Percentiles rank a stretch among this genome's conserved stretches.
phyloP scores from a whole-genome alignment of 2,329 filamentous ascomycete species.

The Ustulina deusta region DNA sequence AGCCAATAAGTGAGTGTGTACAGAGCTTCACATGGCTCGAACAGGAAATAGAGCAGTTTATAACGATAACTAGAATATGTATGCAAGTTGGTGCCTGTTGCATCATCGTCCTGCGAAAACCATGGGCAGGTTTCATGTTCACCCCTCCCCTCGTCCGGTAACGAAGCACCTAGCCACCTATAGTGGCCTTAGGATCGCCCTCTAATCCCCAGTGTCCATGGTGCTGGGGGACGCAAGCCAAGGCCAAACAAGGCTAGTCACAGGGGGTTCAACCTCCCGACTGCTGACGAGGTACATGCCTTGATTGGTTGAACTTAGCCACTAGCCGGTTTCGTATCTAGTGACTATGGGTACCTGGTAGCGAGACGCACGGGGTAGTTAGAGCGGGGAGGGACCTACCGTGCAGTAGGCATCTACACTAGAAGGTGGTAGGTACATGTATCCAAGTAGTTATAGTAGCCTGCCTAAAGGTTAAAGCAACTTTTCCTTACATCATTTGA shows the following conservation, averaged over 20 bases:
- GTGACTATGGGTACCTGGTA: constrained; percentile 15
- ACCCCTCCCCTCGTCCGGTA: constrained; percentile 18
- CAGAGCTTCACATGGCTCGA: constrained; percentile 23
- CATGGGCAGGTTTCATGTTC: constrained; percentile 1
- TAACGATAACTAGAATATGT: constrained; percentile 1
- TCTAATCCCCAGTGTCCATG: constrained; percentile 8
- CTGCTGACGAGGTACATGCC: neutral
- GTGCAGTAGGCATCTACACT: neutral
- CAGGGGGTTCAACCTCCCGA: constrained; percentile 4
- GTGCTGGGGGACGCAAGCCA: constrained; percentile 14
- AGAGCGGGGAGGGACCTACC: neutral
- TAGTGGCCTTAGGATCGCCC: constrained; percentile 18
- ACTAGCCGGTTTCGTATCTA: constrained; percentile 14
- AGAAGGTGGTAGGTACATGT: neutral
- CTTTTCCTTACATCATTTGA: neutral
- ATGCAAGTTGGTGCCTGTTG: constrained; percentile 21
- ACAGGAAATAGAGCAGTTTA: constrained; percentile 25
- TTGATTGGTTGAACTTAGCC: constrained; percentile 9
- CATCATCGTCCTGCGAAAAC: constrained; percentile 1
- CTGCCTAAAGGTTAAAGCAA: neutral
- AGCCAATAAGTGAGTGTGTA: constrained; percentile 30
- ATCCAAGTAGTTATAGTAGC: neutral
- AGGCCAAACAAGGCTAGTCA: neutral
- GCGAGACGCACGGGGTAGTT: neutral
- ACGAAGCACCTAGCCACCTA: neutral